These are phyloP conservation scores for Cryptomeria japonica DNA, from an alignment of 75 land plant genomes.

Conservation along the genomic window DNA sequence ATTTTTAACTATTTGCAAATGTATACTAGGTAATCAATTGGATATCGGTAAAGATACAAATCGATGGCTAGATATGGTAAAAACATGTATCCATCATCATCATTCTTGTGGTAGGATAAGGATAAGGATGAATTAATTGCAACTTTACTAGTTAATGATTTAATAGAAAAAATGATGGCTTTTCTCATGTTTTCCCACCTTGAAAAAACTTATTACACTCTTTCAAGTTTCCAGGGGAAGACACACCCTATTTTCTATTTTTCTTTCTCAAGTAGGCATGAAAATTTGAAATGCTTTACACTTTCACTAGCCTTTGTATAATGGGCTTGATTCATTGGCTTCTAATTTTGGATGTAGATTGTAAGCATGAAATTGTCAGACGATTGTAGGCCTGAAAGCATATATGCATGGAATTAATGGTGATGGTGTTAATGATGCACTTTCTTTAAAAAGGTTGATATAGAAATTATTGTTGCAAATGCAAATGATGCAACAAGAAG, in stretches of 20 bases:
- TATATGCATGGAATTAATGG: slow-evolving; percentile 99
- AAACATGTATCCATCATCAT: slow-evolving; percentile 96
- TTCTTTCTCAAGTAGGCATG: too few species aligned
- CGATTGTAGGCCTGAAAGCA: slow-evolving; percentile 84
- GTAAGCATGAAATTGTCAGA: slow-evolving; percentile 92
- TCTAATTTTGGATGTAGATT: too few species aligned
- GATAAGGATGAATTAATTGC: slow-evolving; percentile 67
- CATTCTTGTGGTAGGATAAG: slow-evolving; percentile 66
- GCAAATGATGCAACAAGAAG: slow-evolving; percentile 97
- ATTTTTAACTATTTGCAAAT: not conserved
- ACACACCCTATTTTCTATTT: too few species aligned
- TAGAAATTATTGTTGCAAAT: slow-evolving; percentile 95
- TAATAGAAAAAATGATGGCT: slow-evolving; percentile 91
- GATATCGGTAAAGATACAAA: slow-evolving; percentile 93
- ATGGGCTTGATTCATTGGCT: too few species aligned
- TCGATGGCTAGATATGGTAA: slow-evolving; percentile 88
- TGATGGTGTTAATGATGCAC: slow-evolving; percentile 98
- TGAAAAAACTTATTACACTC: too few species aligned
- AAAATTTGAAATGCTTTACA: too few species aligned
- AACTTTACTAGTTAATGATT: slow-evolving; percentile 71
- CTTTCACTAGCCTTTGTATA: too few species aligned
- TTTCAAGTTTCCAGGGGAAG: too few species aligned
- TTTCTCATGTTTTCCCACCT: slow-evolving; percentile 93
- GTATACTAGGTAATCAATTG: slow-evolving; percentile 55
- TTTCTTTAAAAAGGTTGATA: slow-evolving; percentile 95